Evolutionary conservation across 2,329 filamentous ascomycete species (phyloP), one percentile per base, ranked within the genome.

Genomic region (Pyrenophora seminiperda): DNA sequence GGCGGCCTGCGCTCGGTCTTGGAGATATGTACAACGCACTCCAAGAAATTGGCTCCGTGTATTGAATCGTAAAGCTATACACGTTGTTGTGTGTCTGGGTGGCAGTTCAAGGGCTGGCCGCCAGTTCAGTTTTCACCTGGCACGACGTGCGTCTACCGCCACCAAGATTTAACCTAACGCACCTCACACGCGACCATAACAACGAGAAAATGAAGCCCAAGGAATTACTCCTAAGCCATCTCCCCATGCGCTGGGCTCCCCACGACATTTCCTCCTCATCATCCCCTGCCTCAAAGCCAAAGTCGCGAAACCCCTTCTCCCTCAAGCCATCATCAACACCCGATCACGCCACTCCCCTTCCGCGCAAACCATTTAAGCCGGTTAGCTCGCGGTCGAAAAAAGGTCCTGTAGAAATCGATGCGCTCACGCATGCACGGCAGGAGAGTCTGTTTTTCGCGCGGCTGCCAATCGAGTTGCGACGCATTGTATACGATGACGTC

Each of bases 401-500:
- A n/a, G n/a, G n/a, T 52, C 56, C 0, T 43, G 41, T 58, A 9
- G 63, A 62, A 24, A 41, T 70, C 5, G 63, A 67, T 34, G 54
- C 58, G 53, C 54, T 62, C 29, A 70, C 68, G 19, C 53, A 63
- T 41, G 52, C 51, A 29, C 70, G 72, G 50, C 55, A 40, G 6
- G 65, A 69, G 33, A 64, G 63, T 20, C 41, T 51, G 4, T 70
- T 72, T 37, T 72, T 73, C 37, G 58, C 54, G 1, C 56, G 47
- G n/a, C n/a, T 73, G 20, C 70, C 68, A 10, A 33, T 68, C 15
- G 70, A 73, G 47, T 41, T 73, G 15, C 39, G 70, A 33, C 47
- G 46, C 14, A 64, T 66, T 56, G 63, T 73, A 30, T 73, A 71
- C 34, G 68, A 63, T 27, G 66, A 64, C 37, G 53, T 71, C 14